Conservation (phyloP, 768 basidiomycete genomes). For the Erythrobasidium yunnanense region DNA sequence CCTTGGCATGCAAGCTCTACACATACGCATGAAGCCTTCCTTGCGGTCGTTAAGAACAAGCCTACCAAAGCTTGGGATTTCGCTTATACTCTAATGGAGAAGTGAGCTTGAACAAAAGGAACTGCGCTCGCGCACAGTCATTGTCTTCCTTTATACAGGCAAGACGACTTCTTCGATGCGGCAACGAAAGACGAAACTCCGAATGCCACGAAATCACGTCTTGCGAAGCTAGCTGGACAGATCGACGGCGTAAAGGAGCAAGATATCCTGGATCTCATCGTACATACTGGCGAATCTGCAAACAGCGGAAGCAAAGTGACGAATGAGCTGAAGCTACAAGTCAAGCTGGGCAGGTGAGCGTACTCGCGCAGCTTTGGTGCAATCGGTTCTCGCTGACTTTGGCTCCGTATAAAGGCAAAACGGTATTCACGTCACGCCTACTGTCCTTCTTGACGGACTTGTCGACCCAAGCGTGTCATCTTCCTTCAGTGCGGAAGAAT, state of each 20-base stretch:
- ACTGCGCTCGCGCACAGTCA: neutral
- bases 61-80: conserved; percentile 17
- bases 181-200: conserved; percentile 3
- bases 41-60: conserved; percentile 6
- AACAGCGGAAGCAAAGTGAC: conserved; percentile 6
- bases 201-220: neutral
- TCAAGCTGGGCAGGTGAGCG: conserved; percentile 56
- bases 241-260: conserved; percentile 5
- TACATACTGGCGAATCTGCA: neutral
- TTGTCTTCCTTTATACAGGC: neutral
- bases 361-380: neutral
- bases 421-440: conserved; percentile 80
- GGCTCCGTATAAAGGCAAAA: conserved; percentile 54
- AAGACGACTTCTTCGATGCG: conserved; percentile 15
- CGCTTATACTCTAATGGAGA: conserved; percentile 17
- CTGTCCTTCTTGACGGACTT: conserved; percentile 57
- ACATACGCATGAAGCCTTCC: conserved; percentile 18
- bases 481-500: conserved; percentile 69
- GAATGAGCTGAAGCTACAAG: conserved; percentile 38
- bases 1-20: conserved; percentile 23
- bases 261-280: conserved; percentile 11
- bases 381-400: neutral
- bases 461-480: conserved; percentile 64
- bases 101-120: neutral
- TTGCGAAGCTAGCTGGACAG: conserved; percentile 8